These are phyloP conservation scores for Cymbopogon flexuosus DNA, from an alignment of 202 grass and related monocot genomes.

Conservation along the genomic window DNA sequence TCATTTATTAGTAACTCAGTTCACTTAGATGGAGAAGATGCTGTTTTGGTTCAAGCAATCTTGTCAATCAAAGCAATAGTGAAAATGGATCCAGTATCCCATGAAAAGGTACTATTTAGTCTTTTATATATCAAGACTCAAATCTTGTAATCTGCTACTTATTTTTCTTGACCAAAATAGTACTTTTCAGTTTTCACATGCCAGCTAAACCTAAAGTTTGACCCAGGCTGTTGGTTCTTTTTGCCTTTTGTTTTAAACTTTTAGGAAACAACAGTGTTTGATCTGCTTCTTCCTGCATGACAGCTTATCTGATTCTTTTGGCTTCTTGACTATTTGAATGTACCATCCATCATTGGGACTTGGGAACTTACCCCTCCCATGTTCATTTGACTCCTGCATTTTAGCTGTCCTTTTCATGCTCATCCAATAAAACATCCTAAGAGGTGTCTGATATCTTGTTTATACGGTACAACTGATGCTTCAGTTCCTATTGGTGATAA, in stretches of 20 bases:
- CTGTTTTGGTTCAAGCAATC: conserved; percentile 89
- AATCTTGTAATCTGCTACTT: neutral
- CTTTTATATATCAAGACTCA: neutral
- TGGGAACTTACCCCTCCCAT: neutral
- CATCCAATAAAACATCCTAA: neutral
- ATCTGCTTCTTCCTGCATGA: neutral
- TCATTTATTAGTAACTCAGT: conserved; percentile 46
- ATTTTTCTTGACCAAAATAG: neutral
- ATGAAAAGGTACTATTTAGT: conserved; percentile 64
- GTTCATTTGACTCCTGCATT: conserved; percentile 4
- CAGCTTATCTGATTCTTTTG: neutral
- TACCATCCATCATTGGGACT: neutral
- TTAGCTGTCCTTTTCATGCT: neutral
- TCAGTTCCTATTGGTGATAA: neutral
- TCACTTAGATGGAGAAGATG: conserved; percentile 71
- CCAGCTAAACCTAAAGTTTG: neutral
- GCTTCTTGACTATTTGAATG: neutral
- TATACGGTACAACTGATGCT: neutral
- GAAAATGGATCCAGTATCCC: conserved; percentile 62
- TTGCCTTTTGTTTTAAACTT: neutral
- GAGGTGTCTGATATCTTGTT: neutral
- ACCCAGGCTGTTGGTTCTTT: neutral
- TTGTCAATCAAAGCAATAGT: conserved; percentile 92
- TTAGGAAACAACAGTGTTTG: neutral
- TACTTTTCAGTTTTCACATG: neutral